Evolutionary conservation across 495 filamentous ascomycete genomes (phyloP).

Genomic region (Neurospora intermedia): DNA sequence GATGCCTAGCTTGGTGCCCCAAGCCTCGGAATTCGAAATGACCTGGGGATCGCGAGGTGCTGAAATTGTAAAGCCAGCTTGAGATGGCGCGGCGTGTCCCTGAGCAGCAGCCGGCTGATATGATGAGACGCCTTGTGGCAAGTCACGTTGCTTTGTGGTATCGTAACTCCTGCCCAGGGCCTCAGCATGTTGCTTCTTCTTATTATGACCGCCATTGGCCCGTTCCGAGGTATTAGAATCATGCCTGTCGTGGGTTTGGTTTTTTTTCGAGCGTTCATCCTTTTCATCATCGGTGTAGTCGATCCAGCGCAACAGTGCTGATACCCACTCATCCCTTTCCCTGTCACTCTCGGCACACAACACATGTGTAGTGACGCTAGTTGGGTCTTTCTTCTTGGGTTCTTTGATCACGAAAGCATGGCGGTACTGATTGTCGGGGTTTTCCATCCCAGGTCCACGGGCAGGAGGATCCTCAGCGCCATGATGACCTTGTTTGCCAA

Average conservation of each 20-base stretch:
- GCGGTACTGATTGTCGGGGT: conserved; percentile 83
- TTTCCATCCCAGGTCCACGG: conserved; percentile 50
- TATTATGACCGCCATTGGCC: conserved; percentile 26
- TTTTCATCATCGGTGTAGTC: conserved; percentile 57
- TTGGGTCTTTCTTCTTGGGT: conserved; percentile 92
- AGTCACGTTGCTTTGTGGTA: conserved; percentile 57
- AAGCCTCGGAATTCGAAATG: conserved; percentile 76
- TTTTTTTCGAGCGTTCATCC: conserved; percentile 26
- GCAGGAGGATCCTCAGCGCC: conserved; percentile 46
- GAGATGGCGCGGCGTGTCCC: conserved; percentile 23
- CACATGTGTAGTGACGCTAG: conserved; percentile 83
- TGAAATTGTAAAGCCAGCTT: conserved; percentile 56
- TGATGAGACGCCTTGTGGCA: conserved; percentile 30
- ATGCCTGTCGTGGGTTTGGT: conserved; percentile 25
- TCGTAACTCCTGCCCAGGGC: conserved; percentile 54
- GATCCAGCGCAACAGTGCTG: conserved; percentile 81
- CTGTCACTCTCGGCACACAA: conserved; percentile 89
- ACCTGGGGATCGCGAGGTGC: conserved; percentile 74
- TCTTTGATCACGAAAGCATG: conserved; percentile 94
- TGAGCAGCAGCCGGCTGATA: conserved; percentile 13
- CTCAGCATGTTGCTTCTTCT: conserved; percentile 42
- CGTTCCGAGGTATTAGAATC: conserved; percentile 22
- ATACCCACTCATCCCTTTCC: conserved; percentile 91
- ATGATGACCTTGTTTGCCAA: conserved; percentile 76
- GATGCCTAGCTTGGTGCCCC: conserved; percentile 62